These are phyloP conservation scores for Chlorella variabilis DNA, from an alignment of 163 green algal genomes.

Conservation along the genomic window DNA sequence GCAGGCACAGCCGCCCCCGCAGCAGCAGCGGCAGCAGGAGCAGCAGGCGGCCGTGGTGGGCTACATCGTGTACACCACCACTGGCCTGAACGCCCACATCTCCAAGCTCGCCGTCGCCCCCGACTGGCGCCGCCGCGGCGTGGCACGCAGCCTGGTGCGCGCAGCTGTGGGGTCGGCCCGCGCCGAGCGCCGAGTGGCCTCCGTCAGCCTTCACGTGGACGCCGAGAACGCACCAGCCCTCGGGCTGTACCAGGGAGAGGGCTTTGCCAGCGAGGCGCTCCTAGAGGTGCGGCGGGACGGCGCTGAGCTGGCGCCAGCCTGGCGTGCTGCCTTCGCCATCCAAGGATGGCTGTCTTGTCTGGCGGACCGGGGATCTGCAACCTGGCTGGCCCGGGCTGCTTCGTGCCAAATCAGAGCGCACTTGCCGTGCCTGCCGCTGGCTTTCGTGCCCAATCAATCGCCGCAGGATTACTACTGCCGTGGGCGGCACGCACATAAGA, in stretches of 20 bases:
- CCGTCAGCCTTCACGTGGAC: constrained; percentile 39
- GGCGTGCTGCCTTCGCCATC: no score
- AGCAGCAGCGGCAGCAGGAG: neutral
- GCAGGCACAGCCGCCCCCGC: neutral
- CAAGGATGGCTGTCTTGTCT: no score
- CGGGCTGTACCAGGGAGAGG: constrained; percentile 26
- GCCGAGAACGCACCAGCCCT: constrained; percentile 24
- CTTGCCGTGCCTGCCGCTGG: no score
- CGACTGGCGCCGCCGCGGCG: constrained; percentile 33
- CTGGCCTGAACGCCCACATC: constrained; percentile 34
- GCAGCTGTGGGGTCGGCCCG: constrained; percentile 1
- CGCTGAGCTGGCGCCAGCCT: neutral
- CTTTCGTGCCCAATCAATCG: no score
- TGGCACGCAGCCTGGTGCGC: constrained; percentile 27
- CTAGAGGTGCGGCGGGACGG: constrained; percentile 2
- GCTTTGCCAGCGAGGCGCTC: constrained; percentile 36
- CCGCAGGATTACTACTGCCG: constrained; percentile 46
- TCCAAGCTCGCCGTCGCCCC: constrained; percentile 38
- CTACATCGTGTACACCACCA: constrained; percentile 36
- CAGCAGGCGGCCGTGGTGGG: constrained; percentile 22
- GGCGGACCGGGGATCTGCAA: no score
- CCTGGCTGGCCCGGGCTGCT: no score
- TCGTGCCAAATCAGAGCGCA: no score
- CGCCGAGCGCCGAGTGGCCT: constrained; percentile 21
- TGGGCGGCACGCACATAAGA: constrained; percentile 34